Evolutionary conservation across 2,329 filamentous ascomycete species (phyloP).

Genomic region (Cordyceps tenuipes): DNA sequence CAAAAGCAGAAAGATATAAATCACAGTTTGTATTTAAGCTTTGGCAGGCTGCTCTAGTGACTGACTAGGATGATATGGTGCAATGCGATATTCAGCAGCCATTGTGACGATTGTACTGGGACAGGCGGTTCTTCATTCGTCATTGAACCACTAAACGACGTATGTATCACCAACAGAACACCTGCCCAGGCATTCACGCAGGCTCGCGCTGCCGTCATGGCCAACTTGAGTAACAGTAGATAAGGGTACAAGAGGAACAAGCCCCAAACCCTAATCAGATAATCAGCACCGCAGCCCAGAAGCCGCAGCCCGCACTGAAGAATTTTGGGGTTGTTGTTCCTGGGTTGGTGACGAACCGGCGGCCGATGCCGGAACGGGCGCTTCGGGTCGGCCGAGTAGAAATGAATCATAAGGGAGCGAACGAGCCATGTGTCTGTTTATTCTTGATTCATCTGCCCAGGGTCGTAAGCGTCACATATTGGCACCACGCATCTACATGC

Average conservation of each 20-base stretch:
- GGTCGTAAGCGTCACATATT: too few species aligned
- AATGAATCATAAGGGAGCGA: too few species aligned
- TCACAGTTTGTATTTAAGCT: too few species aligned
- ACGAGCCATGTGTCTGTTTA: neutral
- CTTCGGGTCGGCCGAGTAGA: neutral
- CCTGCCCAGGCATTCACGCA: too few species aligned
- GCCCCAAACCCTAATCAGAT: slow-evolving; percentile 12
- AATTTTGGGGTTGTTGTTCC: neutral
- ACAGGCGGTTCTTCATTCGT: neutral
- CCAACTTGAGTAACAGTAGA: neutral
- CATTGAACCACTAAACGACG: neutral
- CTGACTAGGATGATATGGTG: neutral
- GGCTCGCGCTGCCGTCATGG: neutral
- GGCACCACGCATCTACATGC: too few species aligned
- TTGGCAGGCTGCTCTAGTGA: too few species aligned
- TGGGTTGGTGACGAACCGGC: neutral
- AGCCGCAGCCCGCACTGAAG: too few species aligned
- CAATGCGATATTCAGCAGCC: neutral
- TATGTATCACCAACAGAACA: too few species aligned
- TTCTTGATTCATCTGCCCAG: too few species aligned
- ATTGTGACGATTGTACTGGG: neutral
- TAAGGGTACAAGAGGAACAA: slow-evolving; percentile 3
- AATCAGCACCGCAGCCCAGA: too few species aligned
- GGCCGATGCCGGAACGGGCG: slow-evolving; percentile 1
- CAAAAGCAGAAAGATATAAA: too few species aligned